Base-by-base conservation (phyloP, 768 basidiomycete genomes). In the Russula lepida region DNA sequence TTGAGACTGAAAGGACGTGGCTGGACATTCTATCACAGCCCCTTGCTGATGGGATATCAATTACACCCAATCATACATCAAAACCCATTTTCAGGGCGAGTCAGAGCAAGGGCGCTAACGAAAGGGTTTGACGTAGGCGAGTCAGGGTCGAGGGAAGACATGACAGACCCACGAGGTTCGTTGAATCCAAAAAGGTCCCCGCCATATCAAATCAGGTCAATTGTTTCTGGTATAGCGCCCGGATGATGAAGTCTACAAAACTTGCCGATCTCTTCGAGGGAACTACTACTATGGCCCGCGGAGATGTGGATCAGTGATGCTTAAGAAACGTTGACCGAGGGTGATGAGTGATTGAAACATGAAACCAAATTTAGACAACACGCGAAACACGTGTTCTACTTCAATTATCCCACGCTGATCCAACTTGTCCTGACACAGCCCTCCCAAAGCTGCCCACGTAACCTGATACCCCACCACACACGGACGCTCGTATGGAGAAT, bases 401-500 rank as follows among this genome's bases (percentile, higher is more conserved):
- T n/a, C n/a, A n/a, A n/a, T n/a, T 7, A 3, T 51, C 55, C 56
- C 51, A 58, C 30, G 30, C 12, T 37, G 30, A 17, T 4, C 35
- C 37, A 9, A 30, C n/a, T n/a, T n/a, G 55, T 19, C 47, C 51
- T 30, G 53, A 43, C 23, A 32, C 32, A 7, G 62, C 37, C 5
- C 41, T 33, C 19, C 21, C 27, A 50, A 65, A 65, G 12, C 30
- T 39, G 19, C 32, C 65, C 39, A 71, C 54, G 4, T 63, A 53
- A 55, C 68, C 69, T 17, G 47, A 46, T 0, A 66, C 57, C 9
- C 56, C 60, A 4, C 72, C 74, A 63, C 88, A 89, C 37, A 78
- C 77, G 0, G 85, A 78, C 58, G 81, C 78, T 25, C 79, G 75
- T 32, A 84, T 77, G 0, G 77, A 69, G 49, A 84, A 80, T 0